Evolutionary conservation across 2,329 filamentous ascomycete species (phyloP).

Genomic region (Rhexocercosporidium sp.): DNA sequence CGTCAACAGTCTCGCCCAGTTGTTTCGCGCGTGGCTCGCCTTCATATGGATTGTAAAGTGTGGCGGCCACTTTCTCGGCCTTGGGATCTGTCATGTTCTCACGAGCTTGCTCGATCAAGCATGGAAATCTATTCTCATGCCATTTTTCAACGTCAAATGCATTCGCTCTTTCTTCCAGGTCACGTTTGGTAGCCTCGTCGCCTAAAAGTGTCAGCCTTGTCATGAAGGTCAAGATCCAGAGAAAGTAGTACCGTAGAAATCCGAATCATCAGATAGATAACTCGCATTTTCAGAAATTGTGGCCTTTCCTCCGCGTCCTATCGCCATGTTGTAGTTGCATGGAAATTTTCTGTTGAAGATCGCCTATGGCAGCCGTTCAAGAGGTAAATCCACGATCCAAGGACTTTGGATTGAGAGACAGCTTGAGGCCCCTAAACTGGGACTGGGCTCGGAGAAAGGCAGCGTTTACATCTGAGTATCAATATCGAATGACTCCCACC

Average conservation of each 20-base stretch:
- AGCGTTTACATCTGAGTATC: not conserved
- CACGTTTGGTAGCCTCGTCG: slow-evolving; percentile 53
- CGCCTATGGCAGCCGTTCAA: not conserved
- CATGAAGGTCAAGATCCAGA: not conserved
- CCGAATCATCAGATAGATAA: slow-evolving; percentile 51
- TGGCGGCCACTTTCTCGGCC: slow-evolving; percentile 18
- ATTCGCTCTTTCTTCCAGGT: slow-evolving; percentile 56
- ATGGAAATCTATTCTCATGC: slow-evolving; percentile 48
- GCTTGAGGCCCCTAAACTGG: not conserved
- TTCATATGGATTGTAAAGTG: slow-evolving; percentile 63
- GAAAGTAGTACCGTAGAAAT: slow-evolving; percentile 57
- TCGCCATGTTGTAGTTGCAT: slow-evolving; percentile 26
- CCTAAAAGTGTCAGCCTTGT: slow-evolving; percentile 50
- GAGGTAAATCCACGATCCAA: slow-evolving; percentile 18
- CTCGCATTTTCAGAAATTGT: slow-evolving; percentile 14
- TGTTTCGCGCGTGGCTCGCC: slow-evolving; percentile 62
- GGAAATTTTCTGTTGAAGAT: not conserved
- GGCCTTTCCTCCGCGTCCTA: slow-evolving; percentile 9
- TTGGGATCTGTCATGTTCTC: slow-evolving; percentile 27
- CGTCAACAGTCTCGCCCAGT: slow-evolving; percentile 63
- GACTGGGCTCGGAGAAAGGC: slow-evolving; percentile 4
- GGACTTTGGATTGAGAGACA: not conserved
- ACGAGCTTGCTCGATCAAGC: slow-evolving; percentile 44
- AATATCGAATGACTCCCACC: not conserved
- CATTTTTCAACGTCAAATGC: slow-evolving; percentile 57